phyloP scores from a whole-genome alignment of 768 basidiomycete species.

The Leccinum incarnatum region DNA sequence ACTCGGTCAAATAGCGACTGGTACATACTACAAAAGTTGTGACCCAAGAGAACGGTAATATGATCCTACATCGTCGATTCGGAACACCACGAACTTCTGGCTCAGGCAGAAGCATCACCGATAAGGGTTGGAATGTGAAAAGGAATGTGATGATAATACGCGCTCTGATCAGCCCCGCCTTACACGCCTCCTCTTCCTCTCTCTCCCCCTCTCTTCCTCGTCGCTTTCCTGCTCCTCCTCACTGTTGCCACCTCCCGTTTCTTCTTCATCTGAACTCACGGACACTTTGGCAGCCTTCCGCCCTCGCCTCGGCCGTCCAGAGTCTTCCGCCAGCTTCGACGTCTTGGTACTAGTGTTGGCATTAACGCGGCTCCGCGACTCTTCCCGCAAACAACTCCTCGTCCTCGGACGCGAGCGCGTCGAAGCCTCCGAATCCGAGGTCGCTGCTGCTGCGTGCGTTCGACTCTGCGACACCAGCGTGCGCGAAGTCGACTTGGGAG shows the following conservation, averaged over 20 bases:
- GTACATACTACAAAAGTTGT: no score
- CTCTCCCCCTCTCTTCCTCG: constrained; percentile 19
- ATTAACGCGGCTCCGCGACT: constrained; percentile 11
- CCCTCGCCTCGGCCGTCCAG: constrained; percentile 4
- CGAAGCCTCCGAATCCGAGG: constrained; percentile 26
- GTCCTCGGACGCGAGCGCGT: constrained; percentile 21
- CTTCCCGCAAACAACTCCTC: constrained; percentile 23
- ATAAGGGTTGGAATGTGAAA: no score
- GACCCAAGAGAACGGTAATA: no score
- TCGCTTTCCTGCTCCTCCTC: constrained; percentile 14
- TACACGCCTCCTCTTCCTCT: constrained; percentile 31
- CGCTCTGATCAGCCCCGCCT: neutral
- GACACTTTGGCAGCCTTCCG: neutral
- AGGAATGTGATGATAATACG: no score
- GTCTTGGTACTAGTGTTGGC: constrained; percentile 2
- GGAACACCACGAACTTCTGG: no score
- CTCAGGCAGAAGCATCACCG: no score
- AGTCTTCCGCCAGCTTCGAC: constrained; percentile 5
- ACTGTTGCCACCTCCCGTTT: constrained; percentile 1
- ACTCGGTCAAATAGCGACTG: no score
- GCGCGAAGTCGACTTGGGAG: constrained; percentile 19
- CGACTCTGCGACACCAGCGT: constrained; percentile 24
- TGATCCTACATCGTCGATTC: no score
- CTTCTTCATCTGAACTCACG: constrained; percentile 11
- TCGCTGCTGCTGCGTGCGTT: neutral